Evolutionary conservation across 805 yeast genomes (phyloP).

Genomic region (Starmerella gropengiesseri): DNA sequence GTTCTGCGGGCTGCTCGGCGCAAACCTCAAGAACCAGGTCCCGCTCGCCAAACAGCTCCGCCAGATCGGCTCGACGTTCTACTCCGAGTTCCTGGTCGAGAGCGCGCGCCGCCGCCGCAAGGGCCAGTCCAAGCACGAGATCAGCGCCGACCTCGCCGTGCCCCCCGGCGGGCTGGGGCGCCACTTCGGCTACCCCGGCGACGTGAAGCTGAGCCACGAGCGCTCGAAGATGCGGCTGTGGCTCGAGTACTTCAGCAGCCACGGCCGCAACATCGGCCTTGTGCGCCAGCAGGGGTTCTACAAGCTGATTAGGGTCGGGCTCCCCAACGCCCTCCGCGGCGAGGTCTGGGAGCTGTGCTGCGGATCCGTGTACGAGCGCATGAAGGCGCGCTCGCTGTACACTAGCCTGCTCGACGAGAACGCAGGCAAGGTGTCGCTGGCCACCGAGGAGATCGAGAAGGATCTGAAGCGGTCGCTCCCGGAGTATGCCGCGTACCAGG

Average conservation of each 20-base stretch:
- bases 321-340: constrained; percentile 90
- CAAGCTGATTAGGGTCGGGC: constrained; percentile 75
- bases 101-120: constrained; percentile 34
- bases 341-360: constrained; percentile 91
- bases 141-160: constrained; percentile 16
- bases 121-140: constrained; percentile 23
- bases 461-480: constrained; percentile 91
- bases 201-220: constrained; percentile 63
- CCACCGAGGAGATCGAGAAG: constrained; percentile 93
- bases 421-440: constrained; percentile 56
- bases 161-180: constrained; percentile 88
- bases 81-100: constrained; percentile 71
- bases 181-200: constrained; percentile 80
- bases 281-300: constrained; percentile 66
- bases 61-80: constrained; percentile 55
- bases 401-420: constrained; percentile 46
- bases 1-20: constrained; percentile 60
- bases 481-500: constrained; percentile 89
- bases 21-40: constrained; percentile 50
- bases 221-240: constrained; percentile 80
- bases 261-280: constrained; percentile 75
- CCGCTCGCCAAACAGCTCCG: constrained; percentile 46
- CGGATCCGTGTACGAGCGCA: constrained; percentile 71
- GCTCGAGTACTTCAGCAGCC: constrained; percentile 78
- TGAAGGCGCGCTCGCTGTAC: constrained; percentile 53